A percentile compares a stretch with the other conserved stretches of the same genome.
These are phyloP conservation scores for Setaria viridis DNA, from an alignment of 202 grass and related monocot species.

Conservation along the genomic window DNA sequence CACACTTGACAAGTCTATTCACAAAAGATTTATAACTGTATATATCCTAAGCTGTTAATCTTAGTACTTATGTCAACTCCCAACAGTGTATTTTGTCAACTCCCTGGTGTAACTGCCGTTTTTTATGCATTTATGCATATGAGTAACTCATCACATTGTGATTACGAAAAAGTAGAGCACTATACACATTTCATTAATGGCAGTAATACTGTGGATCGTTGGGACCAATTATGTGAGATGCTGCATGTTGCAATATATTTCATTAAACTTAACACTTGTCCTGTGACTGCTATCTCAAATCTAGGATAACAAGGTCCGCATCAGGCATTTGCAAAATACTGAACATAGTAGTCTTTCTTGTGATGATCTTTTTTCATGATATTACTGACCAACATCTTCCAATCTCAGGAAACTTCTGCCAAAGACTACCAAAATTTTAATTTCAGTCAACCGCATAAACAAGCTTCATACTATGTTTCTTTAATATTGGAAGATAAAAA, in stretches of 20 bases:
- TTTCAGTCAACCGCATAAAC: slow-evolving; percentile 66
- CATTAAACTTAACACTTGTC: not conserved
- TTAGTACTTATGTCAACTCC: slow-evolving; percentile 9
- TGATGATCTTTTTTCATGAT: slow-evolving; percentile 35
- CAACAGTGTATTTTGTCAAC: not conserved
- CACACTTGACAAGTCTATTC: not conserved
- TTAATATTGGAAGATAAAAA: slow-evolving; percentile 71
- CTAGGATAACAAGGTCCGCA: not conserved
- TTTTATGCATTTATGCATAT: slow-evolving; percentile 1
- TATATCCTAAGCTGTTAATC: not conserved
- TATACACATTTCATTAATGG: not conserved
- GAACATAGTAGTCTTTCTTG: not conserved
- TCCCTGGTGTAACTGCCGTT: slow-evolving; percentile 26
- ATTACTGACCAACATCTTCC: slow-evolving; percentile 40
- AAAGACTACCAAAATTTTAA: slow-evolving; percentile 91
- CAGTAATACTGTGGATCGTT: not conserved
- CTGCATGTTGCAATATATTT: slow-evolving; percentile 16
- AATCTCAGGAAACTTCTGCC: slow-evolving; percentile 76
- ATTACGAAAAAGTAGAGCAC: slow-evolving; percentile 12
- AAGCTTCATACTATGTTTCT: slow-evolving; percentile 77
- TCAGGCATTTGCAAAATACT: slow-evolving; percentile 15
- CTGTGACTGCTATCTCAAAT: not conserved
- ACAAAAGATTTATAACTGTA: not conserved
- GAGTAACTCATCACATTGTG: slow-evolving; percentile 3
- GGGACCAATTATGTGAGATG: not conserved